Evolutionary conservation across 345 rosid genomes (phyloP).

Genomic region (Moricandia moricandioides): DNA sequence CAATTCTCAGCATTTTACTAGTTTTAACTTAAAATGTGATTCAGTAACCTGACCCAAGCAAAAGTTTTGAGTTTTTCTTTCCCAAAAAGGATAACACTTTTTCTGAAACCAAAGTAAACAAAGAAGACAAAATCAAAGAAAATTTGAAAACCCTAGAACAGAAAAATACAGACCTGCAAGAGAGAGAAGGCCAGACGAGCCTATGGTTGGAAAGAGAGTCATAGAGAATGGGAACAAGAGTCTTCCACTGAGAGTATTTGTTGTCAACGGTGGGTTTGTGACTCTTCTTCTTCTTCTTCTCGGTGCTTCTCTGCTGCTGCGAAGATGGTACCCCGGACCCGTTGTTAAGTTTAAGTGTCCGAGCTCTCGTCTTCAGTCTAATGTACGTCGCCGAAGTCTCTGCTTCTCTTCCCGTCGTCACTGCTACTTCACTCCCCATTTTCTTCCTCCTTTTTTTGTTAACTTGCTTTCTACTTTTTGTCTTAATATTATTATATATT

Average conservation of each 20-base stretch:
- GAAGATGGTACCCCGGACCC: conserved; percentile 41
- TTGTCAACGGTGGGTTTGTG: conserved; percentile 62
- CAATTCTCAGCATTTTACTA: not conserved
- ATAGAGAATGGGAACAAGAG: conserved; percentile 84
- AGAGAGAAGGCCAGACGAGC: conserved; percentile 97
- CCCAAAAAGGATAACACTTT: not conserved
- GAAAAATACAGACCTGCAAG: conserved; percentile 60
- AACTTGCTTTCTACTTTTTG: not conserved
- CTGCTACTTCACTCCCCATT: conserved; percentile 32
- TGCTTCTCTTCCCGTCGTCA: conserved; percentile 2
- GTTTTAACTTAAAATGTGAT: not conserved
- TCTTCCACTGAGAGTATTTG: conserved; percentile 82
- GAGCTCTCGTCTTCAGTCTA: conserved; percentile 58
- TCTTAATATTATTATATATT: not conserved
- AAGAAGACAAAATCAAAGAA: not conserved
- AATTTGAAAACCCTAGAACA: conserved; percentile 31
- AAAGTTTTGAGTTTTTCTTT: conserved; percentile 8
- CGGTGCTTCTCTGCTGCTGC: conserved; percentile 26
- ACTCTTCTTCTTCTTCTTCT: not conserved
- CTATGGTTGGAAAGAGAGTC: conserved; percentile 87
- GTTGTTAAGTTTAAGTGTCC: conserved; percentile 59
- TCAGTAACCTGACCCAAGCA: not conserved
- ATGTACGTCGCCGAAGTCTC: conserved; percentile 28
- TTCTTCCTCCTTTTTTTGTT: not conserved
- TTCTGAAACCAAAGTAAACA: not conserved